Evolutionary conservation across 2,329 filamentous ascomycete species (phyloP), one percentile per base, ranked within the genome.

Genomic region (Colletotrichum phormii): DNA sequence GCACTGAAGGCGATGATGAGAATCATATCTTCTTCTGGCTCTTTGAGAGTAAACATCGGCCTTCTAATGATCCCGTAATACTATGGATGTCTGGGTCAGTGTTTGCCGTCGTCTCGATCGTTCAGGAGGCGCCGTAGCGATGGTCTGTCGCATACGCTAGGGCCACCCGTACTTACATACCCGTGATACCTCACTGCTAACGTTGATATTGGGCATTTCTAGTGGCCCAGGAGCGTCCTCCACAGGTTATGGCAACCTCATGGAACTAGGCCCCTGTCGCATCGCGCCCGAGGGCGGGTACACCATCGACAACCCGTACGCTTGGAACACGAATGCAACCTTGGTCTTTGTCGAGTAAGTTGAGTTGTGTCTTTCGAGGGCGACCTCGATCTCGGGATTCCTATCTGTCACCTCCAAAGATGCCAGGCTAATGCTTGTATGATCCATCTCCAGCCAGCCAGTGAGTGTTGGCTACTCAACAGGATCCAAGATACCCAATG

Each of bases 1-100:
- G 42, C 8, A 31, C 1, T 4, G n/a, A 37, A 7, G 65, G 31
- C 7, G 55, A 60, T n/a, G 49, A 35, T n/a, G 46, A 60, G 12
- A 67, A 29, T 15, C 62, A 64, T 22, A 13, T 64, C 49, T 67
- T 67, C 29, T 67, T 67, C 31, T 67, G 65, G 65, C 65, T 67
- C 8, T 60, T 61, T 24, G 65, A 62, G 11, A 54, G 42, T 31
- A 67, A 67, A 46, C 35, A 54, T 22, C 26, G 53, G 26, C 18
- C 46, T 18, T 33, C n/a, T 1, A 29, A 57, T 26, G 65, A 67
- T 22, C 57, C 65, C 9, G 24, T 62, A 3, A 57, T 67, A 37
- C 46, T 67, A 1, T 67, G 65, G 65, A 64, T 64, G 61, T 31
- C 42, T 22, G 61, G 61, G 61, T 64, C 4, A 13, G 61, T 54